A percentile compares a stretch with the other conserved stretches of the same genome.
Conservation (phyloP, 768 basidiomycete species). For the Pleurotus tuoliensis region DNA sequence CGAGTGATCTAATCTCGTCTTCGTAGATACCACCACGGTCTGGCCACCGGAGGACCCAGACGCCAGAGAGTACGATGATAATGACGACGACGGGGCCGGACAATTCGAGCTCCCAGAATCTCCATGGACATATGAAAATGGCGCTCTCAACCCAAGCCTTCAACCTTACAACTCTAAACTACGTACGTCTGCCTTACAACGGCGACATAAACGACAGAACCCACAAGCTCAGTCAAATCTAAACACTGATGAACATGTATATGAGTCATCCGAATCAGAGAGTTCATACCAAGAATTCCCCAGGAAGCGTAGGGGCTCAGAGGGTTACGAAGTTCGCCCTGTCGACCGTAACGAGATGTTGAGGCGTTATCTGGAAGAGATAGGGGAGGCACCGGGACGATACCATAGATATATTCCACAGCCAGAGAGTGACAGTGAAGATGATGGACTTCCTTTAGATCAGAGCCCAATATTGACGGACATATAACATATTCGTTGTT, state of each 20-base stretch:
- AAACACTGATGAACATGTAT: slow-evolving; percentile 53
- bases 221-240: slow-evolving; percentile 55
- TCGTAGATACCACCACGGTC: slow-evolving; percentile 10
- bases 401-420: slow-evolving; percentile 71
- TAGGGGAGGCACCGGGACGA: slow-evolving; percentile 53
- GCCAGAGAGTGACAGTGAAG: slow-evolving; percentile 41
- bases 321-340: slow-evolving; percentile 73
- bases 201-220: slow-evolving; percentile 16
- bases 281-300: slow-evolving; percentile 18
- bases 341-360: slow-evolving; percentile 64
- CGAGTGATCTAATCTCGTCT: slow-evolving; percentile 18
- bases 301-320: slow-evolving; percentile 66
- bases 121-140: slow-evolving; percentile 88
- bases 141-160: slow-evolving; percentile 70
- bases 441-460: slow-evolving; percentile 18
- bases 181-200: slow-evolving; percentile 20
- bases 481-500: too few species aligned
- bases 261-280: slow-evolving; percentile 24
- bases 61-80: slow-evolving; percentile 19
- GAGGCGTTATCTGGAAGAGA: slow-evolving; percentile 46
- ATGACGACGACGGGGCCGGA: slow-evolving; percentile 27
- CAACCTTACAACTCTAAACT: slow-evolving; percentile 52
- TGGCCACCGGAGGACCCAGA: slow-evolving; percentile 81
- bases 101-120: slow-evolving; percentile 49
- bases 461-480: too few species aligned